phyloP scores from a whole-genome alignment of 257 asterid species.

The Voacanga thouarsii region DNA sequence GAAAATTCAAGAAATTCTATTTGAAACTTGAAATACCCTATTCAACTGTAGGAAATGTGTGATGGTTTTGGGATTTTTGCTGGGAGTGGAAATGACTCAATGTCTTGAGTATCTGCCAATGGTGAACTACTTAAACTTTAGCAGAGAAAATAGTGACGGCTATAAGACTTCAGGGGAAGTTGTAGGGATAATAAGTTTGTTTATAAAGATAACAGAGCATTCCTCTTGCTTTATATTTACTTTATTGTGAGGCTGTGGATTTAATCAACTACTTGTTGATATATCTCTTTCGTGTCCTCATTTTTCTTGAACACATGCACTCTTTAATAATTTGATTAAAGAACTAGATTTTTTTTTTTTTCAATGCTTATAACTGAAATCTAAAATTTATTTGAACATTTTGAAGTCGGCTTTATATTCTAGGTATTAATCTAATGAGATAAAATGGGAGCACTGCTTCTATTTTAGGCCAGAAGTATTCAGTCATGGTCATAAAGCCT shows the following conservation, averaged over 20 bases:
- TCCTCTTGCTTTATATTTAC: neutral
- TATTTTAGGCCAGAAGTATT: no score
- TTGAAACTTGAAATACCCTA: no score
- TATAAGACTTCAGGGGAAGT: neutral
- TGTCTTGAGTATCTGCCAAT: neutral
- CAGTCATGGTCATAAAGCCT: neutral
- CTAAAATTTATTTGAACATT: neutral
- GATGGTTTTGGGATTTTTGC: neutral
- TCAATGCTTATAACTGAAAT: no score
- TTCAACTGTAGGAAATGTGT: neutral
- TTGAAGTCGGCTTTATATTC: neutral
- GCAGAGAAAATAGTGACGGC: neutral
- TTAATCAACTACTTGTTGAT: no score
- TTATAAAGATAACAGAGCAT: neutral
- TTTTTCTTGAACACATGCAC: no score
- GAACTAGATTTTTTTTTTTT: neutral
- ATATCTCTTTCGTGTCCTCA: no score
- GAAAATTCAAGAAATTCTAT: no score
- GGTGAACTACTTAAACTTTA: neutral
- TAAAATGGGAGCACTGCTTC: no score
- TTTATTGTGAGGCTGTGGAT: no score
- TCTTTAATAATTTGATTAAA: no score
- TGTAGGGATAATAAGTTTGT: neutral
- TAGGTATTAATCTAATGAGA: neutral
- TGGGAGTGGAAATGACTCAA: neutral